A percentile compares a stretch with the other conserved stretches of the same genome.
Conservation (phyloP, 2,329 filamentous ascomycete species). For the Ceratocystis lukuohia region DNA sequence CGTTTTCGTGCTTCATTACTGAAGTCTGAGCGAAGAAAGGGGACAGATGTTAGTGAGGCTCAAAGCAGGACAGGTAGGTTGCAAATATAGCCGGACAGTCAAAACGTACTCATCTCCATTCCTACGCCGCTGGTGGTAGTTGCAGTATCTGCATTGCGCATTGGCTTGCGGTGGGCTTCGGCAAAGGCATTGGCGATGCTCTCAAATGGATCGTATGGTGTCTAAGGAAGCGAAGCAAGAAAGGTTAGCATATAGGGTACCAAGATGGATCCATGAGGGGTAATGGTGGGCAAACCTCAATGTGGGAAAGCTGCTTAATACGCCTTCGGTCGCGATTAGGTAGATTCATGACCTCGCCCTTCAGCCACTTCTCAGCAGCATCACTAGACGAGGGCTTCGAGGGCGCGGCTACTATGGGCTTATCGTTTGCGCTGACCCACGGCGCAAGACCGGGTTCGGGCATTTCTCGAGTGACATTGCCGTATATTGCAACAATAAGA, state of each 20-base stretch:
- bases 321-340: slow-evolving; percentile 52
- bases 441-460: slow-evolving; percentile 53
- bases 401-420: slow-evolving; percentile 42
- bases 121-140: slow-evolving; percentile 55
- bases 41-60: neutral
- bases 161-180: slow-evolving; percentile 36
- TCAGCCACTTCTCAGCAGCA: slow-evolving; percentile 50
- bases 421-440: slow-evolving; percentile 61
- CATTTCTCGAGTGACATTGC: slow-evolving; percentile 56
- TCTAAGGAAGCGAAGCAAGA: neutral
- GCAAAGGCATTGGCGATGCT: slow-evolving; percentile 39
- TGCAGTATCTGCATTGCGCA: slow-evolving; percentile 45
- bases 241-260: slow-evolving; percentile 11
- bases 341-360: slow-evolving; percentile 58
- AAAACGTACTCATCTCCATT: slow-evolving; percentile 54
- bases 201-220: slow-evolving; percentile 40
- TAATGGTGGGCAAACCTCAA: slow-evolving; percentile 38
- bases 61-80: too few relatives aligned
- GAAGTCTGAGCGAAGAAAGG: slow-evolving; percentile 35
- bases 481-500: slow-evolving; percentile 52
- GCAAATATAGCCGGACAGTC: too few relatives aligned
- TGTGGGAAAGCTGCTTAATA: slow-evolving; percentile 50
- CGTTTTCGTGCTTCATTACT: slow-evolving; percentile 55
- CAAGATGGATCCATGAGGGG: neutral
- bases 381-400: slow-evolving; percentile 52